A percentile compares a stretch with the other conserved stretches of the same genome.
phyloP scores from a whole-genome alignment of 345 rosid genomes.

The Hibiscus mutabilis region DNA sequence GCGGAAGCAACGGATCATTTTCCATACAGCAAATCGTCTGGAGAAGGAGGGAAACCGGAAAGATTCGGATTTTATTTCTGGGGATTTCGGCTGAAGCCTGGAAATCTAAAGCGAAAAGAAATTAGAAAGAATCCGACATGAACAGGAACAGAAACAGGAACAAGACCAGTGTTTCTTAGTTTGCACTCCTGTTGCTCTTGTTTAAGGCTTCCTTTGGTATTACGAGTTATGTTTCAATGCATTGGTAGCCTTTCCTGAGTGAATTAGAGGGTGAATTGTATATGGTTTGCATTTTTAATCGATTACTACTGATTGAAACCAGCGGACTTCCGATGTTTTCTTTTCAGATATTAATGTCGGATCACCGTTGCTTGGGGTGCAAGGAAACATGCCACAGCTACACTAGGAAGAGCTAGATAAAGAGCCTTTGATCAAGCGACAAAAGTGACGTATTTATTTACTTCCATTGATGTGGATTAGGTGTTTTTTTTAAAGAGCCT shows the following conservation, averaged over 20 bases:
- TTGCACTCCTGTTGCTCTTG: not conserved
- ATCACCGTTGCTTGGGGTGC: not conserved
- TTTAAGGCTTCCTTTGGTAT: not conserved
- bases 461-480: not conserved
- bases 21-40: conserved; percentile 1
- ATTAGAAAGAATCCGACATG: not conserved
- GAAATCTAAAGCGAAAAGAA: not conserved
- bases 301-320: not conserved
- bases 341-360: not conserved
- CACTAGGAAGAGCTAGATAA: not conserved
- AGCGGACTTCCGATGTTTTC: not conserved
- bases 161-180: not conserved
- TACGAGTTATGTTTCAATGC: not conserved
- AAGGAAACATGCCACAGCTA: not conserved
- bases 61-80: not conserved
- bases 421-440: not conserved
- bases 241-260: not conserved
- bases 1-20: not conserved
- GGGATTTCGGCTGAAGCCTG: not conserved
- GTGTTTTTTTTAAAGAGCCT: not conserved
- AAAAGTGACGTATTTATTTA: not conserved
- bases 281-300: not conserved
- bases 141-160: not conserved
- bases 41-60: not conserved
- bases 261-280: not conserved